phyloP scores from a whole-genome alignment of 345 rosid species.

The Erysimum cheiranthoides region DNA sequence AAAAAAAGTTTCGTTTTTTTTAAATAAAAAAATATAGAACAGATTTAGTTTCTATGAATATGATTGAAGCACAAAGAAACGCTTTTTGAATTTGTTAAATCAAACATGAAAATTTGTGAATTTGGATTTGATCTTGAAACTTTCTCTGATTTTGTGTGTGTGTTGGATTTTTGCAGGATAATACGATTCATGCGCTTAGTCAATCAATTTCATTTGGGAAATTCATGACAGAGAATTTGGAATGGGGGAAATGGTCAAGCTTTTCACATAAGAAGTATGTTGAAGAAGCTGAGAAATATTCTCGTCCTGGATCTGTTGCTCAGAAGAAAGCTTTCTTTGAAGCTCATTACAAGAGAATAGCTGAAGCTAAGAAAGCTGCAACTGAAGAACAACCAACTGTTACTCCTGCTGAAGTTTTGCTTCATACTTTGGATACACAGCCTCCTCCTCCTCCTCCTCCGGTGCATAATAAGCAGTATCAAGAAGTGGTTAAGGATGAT shows the following conservation, averaged over 20 bases:
- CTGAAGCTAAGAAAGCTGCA: slow-evolving; percentile 71
- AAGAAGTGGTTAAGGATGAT: neutral
- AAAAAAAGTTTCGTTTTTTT: too few relatives aligned
- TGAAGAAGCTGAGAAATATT: slow-evolving; percentile 79
- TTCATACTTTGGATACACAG: slow-evolving; percentile 44
- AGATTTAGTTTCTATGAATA: neutral
- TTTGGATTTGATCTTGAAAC: slow-evolving; percentile 11
- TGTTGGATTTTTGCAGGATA: slow-evolving; percentile 56
- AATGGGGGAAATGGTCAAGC: slow-evolving; percentile 94
- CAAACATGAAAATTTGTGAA: neutral
- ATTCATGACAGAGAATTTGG: slow-evolving; percentile 76
- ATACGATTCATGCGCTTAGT: slow-evolving; percentile 64
- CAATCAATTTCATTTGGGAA: slow-evolving; percentile 93
- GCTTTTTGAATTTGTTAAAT: neutral
- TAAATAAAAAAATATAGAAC: too few relatives aligned
- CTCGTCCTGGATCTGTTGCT: slow-evolving; percentile 87
- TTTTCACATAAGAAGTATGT: slow-evolving; percentile 76
- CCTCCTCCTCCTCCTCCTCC: slow-evolving; percentile 33
- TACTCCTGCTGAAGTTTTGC: slow-evolving; percentile 38
- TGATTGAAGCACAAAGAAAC: neutral
- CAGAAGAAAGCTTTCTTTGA: slow-evolving; percentile 86
- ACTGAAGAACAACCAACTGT: slow-evolving; percentile 27
- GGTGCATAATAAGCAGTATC: neutral
- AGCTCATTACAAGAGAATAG: slow-evolving; percentile 79
- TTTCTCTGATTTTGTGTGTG: slow-evolving; percentile 18